Evolutionary conservation across 306 rosid species (phyloP), one percentile per base, ranked within the genome.

Genomic region (Morella rubra): DNA sequence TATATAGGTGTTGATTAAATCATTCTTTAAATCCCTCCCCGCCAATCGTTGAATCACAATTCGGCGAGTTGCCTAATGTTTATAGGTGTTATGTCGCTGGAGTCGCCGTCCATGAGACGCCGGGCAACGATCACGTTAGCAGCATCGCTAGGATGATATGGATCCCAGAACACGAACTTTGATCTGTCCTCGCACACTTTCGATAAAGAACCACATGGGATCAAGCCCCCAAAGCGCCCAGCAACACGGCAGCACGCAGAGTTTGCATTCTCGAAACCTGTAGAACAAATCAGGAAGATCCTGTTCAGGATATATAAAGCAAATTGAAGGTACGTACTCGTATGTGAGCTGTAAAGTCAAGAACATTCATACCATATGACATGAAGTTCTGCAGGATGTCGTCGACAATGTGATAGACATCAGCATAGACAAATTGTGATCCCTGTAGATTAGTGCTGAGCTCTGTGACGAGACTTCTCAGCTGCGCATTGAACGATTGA

Each of bases 111-210:
- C 22, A 89, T 18, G 7, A 89, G 85, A 66, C 88, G 87, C 27
- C 78, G 40, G 32, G 93, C 90, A 10, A 86, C 59, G 49, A 87
- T 74, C 18, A 77, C 60, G 69, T 87, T 90, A 19, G 90, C 61
- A 71, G 97, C 92, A 42, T 87, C 92, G 66, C 89, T 76, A 10
- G 96, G 92, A 85, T 92, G 96, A 56, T 22, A 89, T 67, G 91
- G 75, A 55, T 90, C 96, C 94, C 94, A 93, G 70, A 87, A 93
- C 79, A 90, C 86, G 27, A 84, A 84, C 82, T 89, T 87, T 5
- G 88, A 84, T 64, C 91, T 78, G 62, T 90, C 89, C 50, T 7
- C 70, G 47, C 96, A 93, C 50, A 89, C 85, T 76, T 72, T 81
- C 11, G 97, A 89, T 45, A 49, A 13, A 15, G 89, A 73, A 42